Percentiles rank a stretch among this genome's conserved stretches.
Evolutionary conservation across 164 flowering plant genomes (phyloP).

Genomic region (Vitis rupestris): DNA sequence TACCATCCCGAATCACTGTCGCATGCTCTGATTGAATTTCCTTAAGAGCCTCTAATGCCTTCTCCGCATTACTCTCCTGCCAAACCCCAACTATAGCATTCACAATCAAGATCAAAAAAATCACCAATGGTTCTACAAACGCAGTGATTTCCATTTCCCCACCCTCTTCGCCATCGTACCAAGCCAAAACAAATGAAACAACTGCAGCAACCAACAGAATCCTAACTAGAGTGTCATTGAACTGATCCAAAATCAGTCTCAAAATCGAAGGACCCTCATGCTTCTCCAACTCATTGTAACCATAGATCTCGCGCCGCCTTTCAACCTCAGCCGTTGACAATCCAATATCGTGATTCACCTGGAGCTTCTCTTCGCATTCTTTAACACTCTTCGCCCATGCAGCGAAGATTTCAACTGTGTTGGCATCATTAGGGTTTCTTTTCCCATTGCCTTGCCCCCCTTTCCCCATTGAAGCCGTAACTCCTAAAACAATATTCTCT

Average conservation of each 20-base stretch:
- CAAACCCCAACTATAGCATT: slow-evolving; percentile 60
- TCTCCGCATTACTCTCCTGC: slow-evolving; percentile 66
- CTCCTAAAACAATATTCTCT: too few species aligned
- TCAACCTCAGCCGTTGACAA: slow-evolving; percentile 35
- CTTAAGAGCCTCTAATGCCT: slow-evolving; percentile 59
- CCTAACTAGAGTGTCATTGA: slow-evolving; percentile 50
- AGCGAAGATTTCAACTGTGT: slow-evolving; percentile 1
- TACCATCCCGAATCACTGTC: slow-evolving; percentile 37
- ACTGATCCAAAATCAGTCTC: slow-evolving; percentile 46
- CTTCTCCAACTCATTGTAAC: slow-evolving; percentile 49
- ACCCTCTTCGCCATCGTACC: slow-evolving; percentile 51
- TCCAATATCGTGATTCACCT: slow-evolving; percentile 18
- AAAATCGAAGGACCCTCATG: slow-evolving; percentile 51
- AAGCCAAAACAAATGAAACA: slow-evolving; percentile 51
- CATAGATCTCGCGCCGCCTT: slow-evolving; percentile 27
- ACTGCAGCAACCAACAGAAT: slow-evolving; percentile 50
- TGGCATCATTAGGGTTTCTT: background rate
- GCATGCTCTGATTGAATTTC: slow-evolving; percentile 57
- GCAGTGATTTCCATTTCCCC: slow-evolving; percentile 54
- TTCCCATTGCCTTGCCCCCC: slow-evolving; percentile 20
- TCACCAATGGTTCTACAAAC: slow-evolving; percentile 60
- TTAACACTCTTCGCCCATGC: slow-evolving; percentile 26
- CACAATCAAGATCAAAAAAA: slow-evolving; percentile 51
- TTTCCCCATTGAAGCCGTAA: slow-evolving; percentile 13
- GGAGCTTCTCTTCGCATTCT: slow-evolving; percentile 21